A percentile compares a stretch with the other conserved stretches of the same genome.
Evolutionary conservation across 495 filamentous ascomycete genomes (phyloP).

Genomic region (Penicillium simplicissimum): DNA sequence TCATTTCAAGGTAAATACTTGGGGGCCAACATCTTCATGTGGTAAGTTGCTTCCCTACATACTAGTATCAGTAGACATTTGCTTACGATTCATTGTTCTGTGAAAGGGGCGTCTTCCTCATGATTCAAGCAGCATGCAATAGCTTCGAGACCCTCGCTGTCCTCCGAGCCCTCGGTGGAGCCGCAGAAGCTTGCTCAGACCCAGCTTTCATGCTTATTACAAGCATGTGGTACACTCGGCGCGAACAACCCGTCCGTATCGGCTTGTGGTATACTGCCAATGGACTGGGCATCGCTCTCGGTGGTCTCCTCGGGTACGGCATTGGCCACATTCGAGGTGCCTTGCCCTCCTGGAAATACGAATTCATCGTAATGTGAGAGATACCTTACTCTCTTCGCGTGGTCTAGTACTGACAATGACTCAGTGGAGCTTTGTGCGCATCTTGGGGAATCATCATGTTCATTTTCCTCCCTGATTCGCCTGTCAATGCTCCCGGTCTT

Average conservation of each 20-base stretch:
- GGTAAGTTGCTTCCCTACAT: conserved; percentile 27
- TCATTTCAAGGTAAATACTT: conserved; percentile 51
- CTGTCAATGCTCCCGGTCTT: conserved; percentile 61
- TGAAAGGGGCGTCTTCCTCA: conserved; percentile 53
- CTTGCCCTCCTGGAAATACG: conserved; percentile 58
- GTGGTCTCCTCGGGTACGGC: conserved; percentile 60
- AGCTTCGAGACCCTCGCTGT: conserved; percentile 55
- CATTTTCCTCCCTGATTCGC: conserved; percentile 63
- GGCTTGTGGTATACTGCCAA: conserved; percentile 63
- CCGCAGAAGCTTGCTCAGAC: conserved; percentile 56
- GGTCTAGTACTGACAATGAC: conserved; percentile 22
- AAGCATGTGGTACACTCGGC: conserved; percentile 54
- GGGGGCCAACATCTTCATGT: conserved; percentile 60
- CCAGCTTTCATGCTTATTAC: conserved; percentile 41
- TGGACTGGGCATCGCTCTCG: conserved; percentile 58
- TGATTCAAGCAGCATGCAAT: conserved; percentile 55
- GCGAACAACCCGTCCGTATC: conserved; percentile 60
- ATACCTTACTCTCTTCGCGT: too few relatives aligned
- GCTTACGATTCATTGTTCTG: neutral
- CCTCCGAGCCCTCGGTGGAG: conserved; percentile 52
- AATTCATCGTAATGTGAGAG: conserved; percentile 51
- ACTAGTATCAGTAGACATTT: neutral
- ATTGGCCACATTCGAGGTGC: conserved; percentile 56
- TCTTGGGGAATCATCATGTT: conserved; percentile 59
- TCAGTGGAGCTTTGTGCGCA: conserved; percentile 53